A percentile compares a stretch with the other conserved stretches of the same genome.
These are phyloP conservation scores for Colletotrichum sublineola DNA, from an alignment of 2,329 filamentous ascomycete species.

Conservation along the genomic window DNA sequence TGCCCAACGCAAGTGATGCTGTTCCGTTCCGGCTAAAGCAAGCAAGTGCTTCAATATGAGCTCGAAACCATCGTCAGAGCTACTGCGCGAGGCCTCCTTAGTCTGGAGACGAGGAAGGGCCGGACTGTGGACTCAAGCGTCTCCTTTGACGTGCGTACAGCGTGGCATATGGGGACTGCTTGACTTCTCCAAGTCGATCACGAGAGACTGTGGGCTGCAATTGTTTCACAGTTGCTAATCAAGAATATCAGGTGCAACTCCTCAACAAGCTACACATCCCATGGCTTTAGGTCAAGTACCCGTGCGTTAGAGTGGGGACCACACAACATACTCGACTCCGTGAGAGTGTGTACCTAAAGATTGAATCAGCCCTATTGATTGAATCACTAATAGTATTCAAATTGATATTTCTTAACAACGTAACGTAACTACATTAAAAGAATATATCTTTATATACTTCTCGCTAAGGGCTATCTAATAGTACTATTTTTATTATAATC, in stretches of 20 bases:
- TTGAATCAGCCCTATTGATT: no score
- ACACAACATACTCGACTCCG: no score
- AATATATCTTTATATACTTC: no score
- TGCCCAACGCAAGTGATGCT: slow-evolving; percentile 25
- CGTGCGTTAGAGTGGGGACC: no score
- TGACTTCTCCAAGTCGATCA: neutral
- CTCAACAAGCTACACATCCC: neutral
- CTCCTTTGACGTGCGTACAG: slow-evolving; percentile 31
- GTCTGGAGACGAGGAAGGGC: slow-evolving; percentile 1
- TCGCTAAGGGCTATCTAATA: no score
- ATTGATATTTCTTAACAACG: no score
- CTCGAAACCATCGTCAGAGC: slow-evolving; percentile 11
- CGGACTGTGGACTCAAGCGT: slow-evolving; percentile 20
- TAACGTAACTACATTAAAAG: no score
- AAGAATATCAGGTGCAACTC: neutral
- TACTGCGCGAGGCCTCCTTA: slow-evolving; percentile 2
- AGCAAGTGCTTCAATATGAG: slow-evolving; percentile 14
- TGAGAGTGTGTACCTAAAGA: no score
- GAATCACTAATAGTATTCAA: no score
- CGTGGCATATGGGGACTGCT: slow-evolving; percentile 16
- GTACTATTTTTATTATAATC: no score
- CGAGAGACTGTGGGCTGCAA: neutral
- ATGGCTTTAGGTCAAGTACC: neutral
- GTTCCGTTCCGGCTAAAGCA: slow-evolving; percentile 26
- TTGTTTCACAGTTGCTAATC: neutral